These are phyloP conservation scores for Cytospora piceae DNA, from an alignment of 2,329 filamentous ascomycete species.

Conservation along the genomic window DNA sequence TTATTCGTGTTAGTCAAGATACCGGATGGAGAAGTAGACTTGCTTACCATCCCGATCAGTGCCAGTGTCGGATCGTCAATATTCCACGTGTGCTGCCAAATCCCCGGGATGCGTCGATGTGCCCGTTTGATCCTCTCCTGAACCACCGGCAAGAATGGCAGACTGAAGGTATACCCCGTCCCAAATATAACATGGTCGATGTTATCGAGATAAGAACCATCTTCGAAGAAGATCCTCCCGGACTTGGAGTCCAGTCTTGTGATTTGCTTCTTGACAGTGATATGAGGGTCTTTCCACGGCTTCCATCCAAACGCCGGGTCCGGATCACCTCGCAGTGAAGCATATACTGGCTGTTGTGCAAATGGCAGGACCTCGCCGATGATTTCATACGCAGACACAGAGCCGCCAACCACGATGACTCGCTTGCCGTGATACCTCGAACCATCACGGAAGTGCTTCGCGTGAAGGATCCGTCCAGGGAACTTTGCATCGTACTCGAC, in stretches of 20 bases:
- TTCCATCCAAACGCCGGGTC: constrained; percentile 57
- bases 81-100: constrained; percentile 43
- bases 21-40: too few species aligned
- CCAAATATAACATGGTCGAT: constrained; percentile 63
- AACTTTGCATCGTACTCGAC: constrained; percentile 43
- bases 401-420: constrained; percentile 61
- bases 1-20: background rate
- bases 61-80: constrained; percentile 42
- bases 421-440: constrained; percentile 48
- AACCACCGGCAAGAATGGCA: constrained; percentile 56
- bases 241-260: constrained; percentile 41
- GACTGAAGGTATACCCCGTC: constrained; percentile 62
- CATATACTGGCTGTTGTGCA: constrained; percentile 55
- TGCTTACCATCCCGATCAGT: constrained; percentile 42
- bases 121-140: constrained; percentile 46
- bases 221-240: constrained; percentile 53
- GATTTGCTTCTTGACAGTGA: constrained; percentile 49
- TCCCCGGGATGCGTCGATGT: constrained; percentile 43
- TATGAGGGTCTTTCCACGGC: constrained; percentile 59
- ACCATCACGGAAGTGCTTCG: constrained; percentile 55
- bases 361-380: constrained; percentile 54
- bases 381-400: constrained; percentile 61
- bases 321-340: constrained; percentile 47
- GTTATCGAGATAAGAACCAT: constrained; percentile 50
- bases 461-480: constrained; percentile 45